Conservation (phyloP, 2,329 filamentous ascomycete genomes). For the Diplocarpon rosae region DNA sequence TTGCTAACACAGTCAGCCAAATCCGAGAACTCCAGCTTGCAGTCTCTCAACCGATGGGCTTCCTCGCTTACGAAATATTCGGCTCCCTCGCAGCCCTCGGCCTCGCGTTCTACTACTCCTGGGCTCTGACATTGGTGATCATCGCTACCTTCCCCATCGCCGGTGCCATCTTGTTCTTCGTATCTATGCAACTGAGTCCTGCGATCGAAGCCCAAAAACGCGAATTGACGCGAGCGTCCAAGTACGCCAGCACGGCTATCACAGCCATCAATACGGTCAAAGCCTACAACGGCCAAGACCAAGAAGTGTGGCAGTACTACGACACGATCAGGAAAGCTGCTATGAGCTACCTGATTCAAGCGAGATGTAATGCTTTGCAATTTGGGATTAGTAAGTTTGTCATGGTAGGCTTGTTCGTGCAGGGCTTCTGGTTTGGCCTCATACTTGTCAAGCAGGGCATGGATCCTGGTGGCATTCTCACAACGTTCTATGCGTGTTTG, state of each 20-base stretch:
- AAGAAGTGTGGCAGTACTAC: constrained; percentile 58
- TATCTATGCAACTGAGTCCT: constrained; percentile 50
- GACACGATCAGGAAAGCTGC: constrained; percentile 46
- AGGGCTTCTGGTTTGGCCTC: constrained; percentile 83
- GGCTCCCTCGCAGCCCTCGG: constrained; percentile 53
- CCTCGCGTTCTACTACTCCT: constrained; percentile 70
- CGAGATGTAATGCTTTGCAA: constrained; percentile 58
- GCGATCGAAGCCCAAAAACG: constrained; percentile 59
- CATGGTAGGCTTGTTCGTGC: constrained; percentile 68
- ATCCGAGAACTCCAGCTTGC: constrained; percentile 72
- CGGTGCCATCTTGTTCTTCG: constrained; percentile 43
- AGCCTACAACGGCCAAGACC: constrained; percentile 63
- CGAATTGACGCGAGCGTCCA: constrained; percentile 59
- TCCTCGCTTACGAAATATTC: constrained; percentile 52
- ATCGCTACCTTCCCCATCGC: constrained; percentile 63
- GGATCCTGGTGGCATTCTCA: constrained; percentile 58
- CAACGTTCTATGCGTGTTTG: constrained; percentile 75
- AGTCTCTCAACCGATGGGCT: constrained; percentile 69
- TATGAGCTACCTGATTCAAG: constrained; percentile 54
- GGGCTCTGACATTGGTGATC: constrained; percentile 73
- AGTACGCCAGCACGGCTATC: constrained; percentile 58
- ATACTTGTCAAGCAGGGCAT: constrained; percentile 49
- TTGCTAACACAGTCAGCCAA: constrained; percentile 45
- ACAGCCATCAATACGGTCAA: constrained; percentile 77
- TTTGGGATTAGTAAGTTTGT: constrained; percentile 64